Evolutionary conservation across 805 yeast species (phyloP), one percentile per base, ranked within the genome.

Genomic region (Candida broadrunensis): DNA sequence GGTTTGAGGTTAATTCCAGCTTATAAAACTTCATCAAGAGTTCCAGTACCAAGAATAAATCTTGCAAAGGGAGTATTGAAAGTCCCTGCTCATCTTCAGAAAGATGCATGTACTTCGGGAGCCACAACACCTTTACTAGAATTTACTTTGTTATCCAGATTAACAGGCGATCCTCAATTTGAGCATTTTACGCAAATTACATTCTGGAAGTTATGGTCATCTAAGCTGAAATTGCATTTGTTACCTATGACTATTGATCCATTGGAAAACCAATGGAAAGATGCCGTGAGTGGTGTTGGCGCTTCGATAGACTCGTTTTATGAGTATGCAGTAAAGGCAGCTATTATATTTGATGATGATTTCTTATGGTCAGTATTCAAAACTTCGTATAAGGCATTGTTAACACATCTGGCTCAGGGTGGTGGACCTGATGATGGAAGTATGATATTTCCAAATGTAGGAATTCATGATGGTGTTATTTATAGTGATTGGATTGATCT

Each of bases 221-320:
- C 80, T 2, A 67, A 90, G 44, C 75, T 85, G 40, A 51, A 60
- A 1, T 56, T 85, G 12, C 80, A 85, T 48, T 65, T 91, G 21
- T 52, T 91, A 12, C 95, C 96, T 2, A 84, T 85, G 87, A 73
- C 90, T 0, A 67, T 89, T 4, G 81, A 83, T 45, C 83, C 90
- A 0, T 52, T 68, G 1, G 61, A 70, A 0, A 78, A 80, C 26
- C 54, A 58, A 29, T 81, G 87, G 79, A 61, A 69, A 31, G 83
- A 83, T 41, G 57, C 73, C 0, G 61, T 80, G 31, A 78, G 93
- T 0, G 96, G 97, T 0, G 73, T 86, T 8, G 97, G 98, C 2
- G 97, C 97, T 0, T 85, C 95, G 2, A 77, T 88, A 13, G 98
- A 90, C 60, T 88, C 96, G 0, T 87, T 87, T 54, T 90, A 83